These are phyloP conservation scores for Fusarium pininemorale DNA, from an alignment of 2,329 filamentous ascomycete species.

Conservation along the genomic window DNA sequence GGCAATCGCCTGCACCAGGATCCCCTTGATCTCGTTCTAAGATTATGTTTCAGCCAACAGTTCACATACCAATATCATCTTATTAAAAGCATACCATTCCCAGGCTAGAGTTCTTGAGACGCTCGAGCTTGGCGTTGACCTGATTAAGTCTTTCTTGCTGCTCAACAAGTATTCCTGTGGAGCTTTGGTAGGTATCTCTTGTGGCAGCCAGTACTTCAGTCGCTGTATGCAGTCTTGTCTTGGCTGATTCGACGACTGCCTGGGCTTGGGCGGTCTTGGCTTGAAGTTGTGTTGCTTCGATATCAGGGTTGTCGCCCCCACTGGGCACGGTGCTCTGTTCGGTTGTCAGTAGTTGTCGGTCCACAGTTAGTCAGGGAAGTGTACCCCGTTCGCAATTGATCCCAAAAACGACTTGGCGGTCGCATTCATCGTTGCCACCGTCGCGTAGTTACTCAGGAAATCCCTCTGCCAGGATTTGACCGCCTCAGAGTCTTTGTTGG, in stretches of 20 bases:
- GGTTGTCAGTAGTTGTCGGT: neutral
- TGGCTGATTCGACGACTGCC: neutral
- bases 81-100: neutral
- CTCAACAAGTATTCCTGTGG: neutral
- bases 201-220: neutral
- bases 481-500: neutral
- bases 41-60: neutral
- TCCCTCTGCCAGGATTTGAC: neutral
- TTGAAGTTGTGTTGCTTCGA: neutral
- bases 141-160: neutral
- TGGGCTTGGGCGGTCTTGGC: neutral
- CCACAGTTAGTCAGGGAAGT: rapidly evolving
- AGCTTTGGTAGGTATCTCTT: neutral
- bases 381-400: neutral
- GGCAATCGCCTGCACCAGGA: neutral
- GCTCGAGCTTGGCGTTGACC: neutral
- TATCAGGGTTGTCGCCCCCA: rapidly evolving
- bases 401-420: neutral
- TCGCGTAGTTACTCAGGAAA: neutral
- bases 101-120: neutral
- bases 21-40: neutral
- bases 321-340: neutral
- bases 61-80: rapidly evolving
- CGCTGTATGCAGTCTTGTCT: neutral
- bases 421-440: neutral